phyloP scores from a whole-genome alignment of 768 basidiomycete species.

The Mycena vulgaris region DNA sequence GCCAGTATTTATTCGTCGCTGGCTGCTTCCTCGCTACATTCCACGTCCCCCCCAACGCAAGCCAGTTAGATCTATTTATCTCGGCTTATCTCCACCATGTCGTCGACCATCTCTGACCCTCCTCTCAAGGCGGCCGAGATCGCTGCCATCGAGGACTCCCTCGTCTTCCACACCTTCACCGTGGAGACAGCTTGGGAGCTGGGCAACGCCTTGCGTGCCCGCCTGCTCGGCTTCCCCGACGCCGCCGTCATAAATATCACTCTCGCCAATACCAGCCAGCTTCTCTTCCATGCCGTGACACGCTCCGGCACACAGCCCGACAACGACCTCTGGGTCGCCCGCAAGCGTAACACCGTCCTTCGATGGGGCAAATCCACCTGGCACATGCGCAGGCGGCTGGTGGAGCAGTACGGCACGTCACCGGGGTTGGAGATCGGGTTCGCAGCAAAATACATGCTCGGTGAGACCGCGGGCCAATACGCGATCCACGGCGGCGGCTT shows the following conservation, averaged over 20 bases:
- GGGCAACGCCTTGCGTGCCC: conserved; percentile 45
- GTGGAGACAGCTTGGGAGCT: conserved; percentile 52
- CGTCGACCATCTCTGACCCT: conserved; percentile 14
- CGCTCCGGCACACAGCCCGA: conserved; percentile 48
- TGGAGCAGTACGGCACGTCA: no score
- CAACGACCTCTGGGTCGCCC: conserved; percentile 52
- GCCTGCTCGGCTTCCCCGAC: conserved; percentile 37
- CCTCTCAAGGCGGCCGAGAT: conserved; percentile 39
- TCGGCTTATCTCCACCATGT: conserved; percentile 7
- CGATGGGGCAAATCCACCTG: conserved; percentile 49
- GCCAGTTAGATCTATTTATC: no score
- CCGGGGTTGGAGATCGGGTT: conserved; percentile 28
- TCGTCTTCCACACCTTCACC: conserved; percentile 47
- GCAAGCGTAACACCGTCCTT: conserved; percentile 50
- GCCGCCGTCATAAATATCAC: conserved; percentile 48
- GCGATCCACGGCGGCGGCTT: conserved; percentile 52
- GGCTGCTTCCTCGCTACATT: not conserved
- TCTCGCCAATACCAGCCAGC: conserved; percentile 47
- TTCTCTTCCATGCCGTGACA: conserved; percentile 49
- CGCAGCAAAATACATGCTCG: conserved; percentile 43
- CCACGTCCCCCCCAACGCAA: no score
- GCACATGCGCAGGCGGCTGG: conserved; percentile 45
- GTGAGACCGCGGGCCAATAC: conserved; percentile 46
- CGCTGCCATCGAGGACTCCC: conserved; percentile 43
- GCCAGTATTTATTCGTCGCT: no score